Base-by-base conservation (phyloP, 805 yeast genomes). In the Limtongia smithiae region DNA sequence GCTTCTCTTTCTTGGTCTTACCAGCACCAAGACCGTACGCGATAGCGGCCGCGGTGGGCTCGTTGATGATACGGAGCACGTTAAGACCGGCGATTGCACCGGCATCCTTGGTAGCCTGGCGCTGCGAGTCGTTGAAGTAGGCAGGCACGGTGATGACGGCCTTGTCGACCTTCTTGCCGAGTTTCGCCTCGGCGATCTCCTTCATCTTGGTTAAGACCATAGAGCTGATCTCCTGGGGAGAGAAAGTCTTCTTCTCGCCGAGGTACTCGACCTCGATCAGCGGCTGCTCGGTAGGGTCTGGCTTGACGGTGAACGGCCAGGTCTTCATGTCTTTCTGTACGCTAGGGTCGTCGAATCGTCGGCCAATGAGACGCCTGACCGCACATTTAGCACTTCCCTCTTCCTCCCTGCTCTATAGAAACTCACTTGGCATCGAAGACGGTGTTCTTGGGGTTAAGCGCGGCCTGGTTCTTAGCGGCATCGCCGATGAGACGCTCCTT, bases 401-500 rank as follows among this genome's bases (percentile, higher is more conserved):
- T n/a, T n/a, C n/a, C n/a, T n/a, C n/a, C n/a, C n/a, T n/a, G n/a
- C n/a, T n/a, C n/a, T n/a, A n/a, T n/a, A n/a, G n/a, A 20, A 15
- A 46, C 51, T 22, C 34, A 48, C 52, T 56, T 56, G 58, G 88
- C 88, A 67, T 85, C 93, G 65, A 85, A 85, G 51, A 90, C 88
- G 57, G 96, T 90, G 80, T 90, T 90, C 50, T 75, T 68, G 58
- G 95, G 96, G 77, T 89, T 89, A 70, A 89, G 81, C 50, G 96
- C 90, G 58, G 96, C 96, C 76, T 89, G 97, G 74, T 90, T 89
- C 83, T 89, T 89, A 60, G 96, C 97, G 61, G 96, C 91, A 71
- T 88, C 96, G 75, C 96, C 96, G 66, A 88, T 86, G 65, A 88
- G 77, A 75, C 96, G 82, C 77, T 89, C 97, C 48, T 85, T 80